These are phyloP conservation scores for Albugo laibachii DNA, from an alignment of 352 stramenopile genomes.

Conservation along the genomic window DNA sequence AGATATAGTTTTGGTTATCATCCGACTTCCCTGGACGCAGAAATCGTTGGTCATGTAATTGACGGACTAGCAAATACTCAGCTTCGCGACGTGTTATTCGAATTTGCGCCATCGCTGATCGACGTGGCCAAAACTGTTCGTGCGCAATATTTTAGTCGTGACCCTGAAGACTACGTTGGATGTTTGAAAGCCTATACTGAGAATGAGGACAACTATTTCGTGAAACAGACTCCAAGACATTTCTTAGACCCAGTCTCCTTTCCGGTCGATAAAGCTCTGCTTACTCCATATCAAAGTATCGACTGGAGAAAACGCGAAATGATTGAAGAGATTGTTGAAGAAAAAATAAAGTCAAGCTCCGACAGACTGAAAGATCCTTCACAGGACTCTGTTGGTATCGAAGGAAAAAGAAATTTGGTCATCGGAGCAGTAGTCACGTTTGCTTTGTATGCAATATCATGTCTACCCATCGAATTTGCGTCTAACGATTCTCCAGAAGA, in stretches of 20 bases:
- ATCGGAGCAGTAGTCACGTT: constrained; percentile 49
- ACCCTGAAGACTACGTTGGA: constrained; percentile 13
- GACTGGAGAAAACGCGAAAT: constrained; percentile 67
- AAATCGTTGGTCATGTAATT: constrained; percentile 67
- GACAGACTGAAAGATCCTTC: neutral
- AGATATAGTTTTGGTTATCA: constrained; percentile 52
- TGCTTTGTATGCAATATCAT: constrained; percentile 47
- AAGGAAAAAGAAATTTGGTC: constrained; percentile 61
- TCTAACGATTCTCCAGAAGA: neutral
- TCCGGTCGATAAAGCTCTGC: constrained; percentile 36
- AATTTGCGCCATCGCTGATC: constrained; percentile 56
- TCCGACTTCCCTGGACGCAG: constrained; percentile 49
- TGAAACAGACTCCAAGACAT: constrained; percentile 12
- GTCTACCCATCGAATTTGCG: constrained; percentile 18
- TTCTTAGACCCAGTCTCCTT: constrained; percentile 57
- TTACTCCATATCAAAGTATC: constrained; percentile 61
- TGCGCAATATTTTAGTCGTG: constrained; percentile 38
- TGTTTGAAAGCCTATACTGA: constrained; percentile 18
- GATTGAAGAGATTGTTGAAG: constrained; percentile 24
- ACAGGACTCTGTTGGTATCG: constrained; percentile 23
- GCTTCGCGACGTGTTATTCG: constrained; percentile 38
- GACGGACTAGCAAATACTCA: constrained; percentile 58
- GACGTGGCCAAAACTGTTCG: constrained; percentile 48
- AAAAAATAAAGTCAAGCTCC: constrained; percentile 8
- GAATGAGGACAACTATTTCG: constrained; percentile 61